Evolutionary conservation across 495 filamentous ascomycete genomes (phyloP).

Genomic region (Xylaria nigripes): DNA sequence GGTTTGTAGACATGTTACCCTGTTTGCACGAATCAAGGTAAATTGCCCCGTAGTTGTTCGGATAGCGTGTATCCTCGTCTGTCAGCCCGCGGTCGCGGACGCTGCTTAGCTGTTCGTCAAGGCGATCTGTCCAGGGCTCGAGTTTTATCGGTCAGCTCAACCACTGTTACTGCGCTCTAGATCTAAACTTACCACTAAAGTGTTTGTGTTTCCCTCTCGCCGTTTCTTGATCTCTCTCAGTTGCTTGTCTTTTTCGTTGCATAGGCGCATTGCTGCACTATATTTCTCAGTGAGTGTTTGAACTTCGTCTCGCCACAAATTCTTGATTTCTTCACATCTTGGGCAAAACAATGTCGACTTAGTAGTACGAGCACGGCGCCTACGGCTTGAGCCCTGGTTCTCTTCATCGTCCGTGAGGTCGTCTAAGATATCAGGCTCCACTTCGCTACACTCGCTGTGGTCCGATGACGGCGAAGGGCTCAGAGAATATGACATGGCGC

Average conservation of each 20-base stretch:
- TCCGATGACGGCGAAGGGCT: too few species aligned
- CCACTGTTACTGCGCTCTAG: not conserved
- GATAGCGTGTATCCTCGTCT: not conserved
- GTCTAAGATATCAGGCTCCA: not conserved
- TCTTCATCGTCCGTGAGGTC: not conserved
- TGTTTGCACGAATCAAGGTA: not conserved
- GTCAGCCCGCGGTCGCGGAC: not conserved
- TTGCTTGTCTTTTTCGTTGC: not conserved
- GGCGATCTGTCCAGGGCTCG: not conserved
- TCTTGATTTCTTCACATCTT: not conserved
- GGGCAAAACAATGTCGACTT: not conserved
- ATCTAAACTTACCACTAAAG: not conserved
- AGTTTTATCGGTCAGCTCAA: not conserved
- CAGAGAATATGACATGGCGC: too few species aligned
- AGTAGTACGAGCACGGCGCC: not conserved
- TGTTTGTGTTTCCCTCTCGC: not conserved
- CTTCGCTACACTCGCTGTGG: not conserved
- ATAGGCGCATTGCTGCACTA: too few species aligned
- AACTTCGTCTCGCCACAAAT: not conserved
- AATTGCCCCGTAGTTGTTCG: not conserved
- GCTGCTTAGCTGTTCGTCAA: not conserved
- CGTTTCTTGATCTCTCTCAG: not conserved
- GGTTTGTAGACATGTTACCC: constrained; percentile 2
- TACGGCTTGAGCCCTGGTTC: not conserved
- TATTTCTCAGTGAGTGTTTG: not conserved